Base-by-base conservation (phyloP, 2,329 filamentous ascomycete genomes). In the Arthrobotrys sphaeroides region DNA sequence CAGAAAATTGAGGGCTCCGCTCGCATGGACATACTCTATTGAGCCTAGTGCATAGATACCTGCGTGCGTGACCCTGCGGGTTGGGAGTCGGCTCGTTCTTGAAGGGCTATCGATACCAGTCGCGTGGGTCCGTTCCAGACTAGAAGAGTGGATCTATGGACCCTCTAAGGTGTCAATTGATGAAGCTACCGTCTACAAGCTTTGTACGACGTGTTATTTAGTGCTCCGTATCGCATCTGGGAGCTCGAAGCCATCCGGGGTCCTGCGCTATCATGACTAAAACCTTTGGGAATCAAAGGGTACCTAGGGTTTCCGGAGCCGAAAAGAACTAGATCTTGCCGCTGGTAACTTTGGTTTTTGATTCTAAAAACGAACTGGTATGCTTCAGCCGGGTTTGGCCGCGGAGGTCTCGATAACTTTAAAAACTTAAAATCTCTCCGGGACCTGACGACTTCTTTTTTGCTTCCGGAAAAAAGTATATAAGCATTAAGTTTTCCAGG, bases 21-120 rank as follows among this genome's bases (percentile, higher is more conserved):
- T 68, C 70, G 70, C 62, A 40, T 74, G 47, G 61, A 74, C 70
- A 38, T 74, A 5, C 61, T 31, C 12, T 3, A 68, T 64, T n/a
- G 26, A 38, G 55, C 4, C 40, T 62, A 66, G 70, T 31, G 0
- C n/a, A 20, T 31, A 18, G 47, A 47, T 38, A 42, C 43, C n/a
- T 20, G 47, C 38, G 20, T 59, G 31, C 33, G 26, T 55, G 36
- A 53, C n/a, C 31, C 55, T 70, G 66, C 33, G 49, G 12, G 18
- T 57, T 60, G 42, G 20, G 28, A 45, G 33, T 61, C 24, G 36
- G 43, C 59, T 69, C n/a, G 53, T 36, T 43, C 13, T 24, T 31
- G 33, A 33, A n/a, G 55, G 59, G 33, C 43, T 72, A 72, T 72
- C 67, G 47, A 64, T 38, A 72, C 38, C 66, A 24, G 45, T 64